A percentile compares a stretch with the other conserved stretches of the same genome.
phyloP scores from a whole-genome alignment of 805 yeast species.

The Torulaspora gathmanii region DNA sequence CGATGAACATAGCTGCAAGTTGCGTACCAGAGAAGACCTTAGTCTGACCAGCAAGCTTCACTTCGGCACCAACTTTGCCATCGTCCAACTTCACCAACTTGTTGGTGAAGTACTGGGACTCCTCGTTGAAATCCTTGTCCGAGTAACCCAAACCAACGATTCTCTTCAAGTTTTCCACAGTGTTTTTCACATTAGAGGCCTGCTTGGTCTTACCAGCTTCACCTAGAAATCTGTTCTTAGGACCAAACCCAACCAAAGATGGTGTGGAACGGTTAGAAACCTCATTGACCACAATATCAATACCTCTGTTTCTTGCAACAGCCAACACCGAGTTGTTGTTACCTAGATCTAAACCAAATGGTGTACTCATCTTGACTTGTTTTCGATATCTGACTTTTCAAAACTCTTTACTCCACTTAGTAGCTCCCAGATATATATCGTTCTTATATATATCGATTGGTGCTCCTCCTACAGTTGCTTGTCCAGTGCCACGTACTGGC shows the following conservation, averaged over 20 bases:
- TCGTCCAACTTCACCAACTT: constrained; percentile 64
- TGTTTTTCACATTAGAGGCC: constrained; percentile 92
- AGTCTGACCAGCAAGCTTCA: constrained; percentile 74
- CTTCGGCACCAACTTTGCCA: constrained; percentile 80
- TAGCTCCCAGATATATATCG: neutral
- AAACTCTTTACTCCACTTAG: neutral
- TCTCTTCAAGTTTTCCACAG: constrained; percentile 92
- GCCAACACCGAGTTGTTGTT: constrained; percentile 90
- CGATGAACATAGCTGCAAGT: constrained; percentile 89
- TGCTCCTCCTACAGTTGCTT: neutral
- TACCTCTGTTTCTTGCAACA: constrained; percentile 97
- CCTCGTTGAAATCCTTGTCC: constrained; percentile 66
- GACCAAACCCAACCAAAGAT: constrained; percentile 83
- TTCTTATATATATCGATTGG: neutral
- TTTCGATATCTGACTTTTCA: neutral
- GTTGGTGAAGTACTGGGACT: constrained; percentile 68
- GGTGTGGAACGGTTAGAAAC: constrained; percentile 98
- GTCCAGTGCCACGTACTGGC: neutral
- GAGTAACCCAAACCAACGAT: constrained; percentile 70
- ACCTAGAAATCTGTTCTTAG: constrained; percentile 85
- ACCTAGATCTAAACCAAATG: constrained; percentile 98
- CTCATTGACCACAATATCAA: constrained; percentile 96
- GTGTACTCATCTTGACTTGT: constrained; percentile 64
- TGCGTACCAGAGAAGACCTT: constrained; percentile 81
- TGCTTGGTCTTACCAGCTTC: constrained; percentile 96